Evolutionary conservation across 2,329 filamentous ascomycete genomes (phyloP), one percentile per base, ranked within the genome.

Genomic region (Dactylonectria estremocensis): DNA sequence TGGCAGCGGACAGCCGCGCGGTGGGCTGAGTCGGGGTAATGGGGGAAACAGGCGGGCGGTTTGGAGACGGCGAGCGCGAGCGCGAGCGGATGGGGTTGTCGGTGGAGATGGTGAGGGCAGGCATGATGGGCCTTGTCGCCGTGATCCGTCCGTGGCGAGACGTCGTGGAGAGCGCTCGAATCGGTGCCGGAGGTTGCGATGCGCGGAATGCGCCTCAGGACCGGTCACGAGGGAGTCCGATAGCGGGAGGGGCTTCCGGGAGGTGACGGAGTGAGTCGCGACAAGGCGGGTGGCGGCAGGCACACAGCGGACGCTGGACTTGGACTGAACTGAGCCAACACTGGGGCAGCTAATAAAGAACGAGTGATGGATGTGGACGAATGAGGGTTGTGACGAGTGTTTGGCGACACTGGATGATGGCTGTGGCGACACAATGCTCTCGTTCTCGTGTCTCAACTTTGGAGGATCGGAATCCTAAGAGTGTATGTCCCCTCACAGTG

Each of bases 11-110:
- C 14, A 81, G 77, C 55, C 75, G 79, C 40, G 80, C 76, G 14
- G 83, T 80, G 64, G 78, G 79, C 24, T 84, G 77, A 8, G 86
- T 86, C 10, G 87, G 87, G 18, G 88, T 88, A 68, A 89, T 85
- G 60, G 87, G 87, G 69, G 86, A 88, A 69, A 89, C 81, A 61
- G 86, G 83, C 22, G 87, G 87, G 33, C 83, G 81, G 33, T 76
- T 75, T 2, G 87, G 86, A 18, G 86, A 87, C 37, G 82, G 78
- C 40, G 83, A 77, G 46, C 81, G 81, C 43, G 83, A 77, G 48
- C 81, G 81, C 24, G 78, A 72, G 63, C 66, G 64, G 65, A 69
- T 48, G 70, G 67, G 65, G 69, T 73, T 71, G 68, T 76, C 73
- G 50, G 77, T 78, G 35, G 75, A 72, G 54, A 79, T 76, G 52